Percentiles rank a stretch among this genome's conserved stretches.
These are phyloP conservation scores for Taiwanofungus camphoratus DNA, from an alignment of 1,284 basidiomycete genomes.

Conservation along the genomic window DNA sequence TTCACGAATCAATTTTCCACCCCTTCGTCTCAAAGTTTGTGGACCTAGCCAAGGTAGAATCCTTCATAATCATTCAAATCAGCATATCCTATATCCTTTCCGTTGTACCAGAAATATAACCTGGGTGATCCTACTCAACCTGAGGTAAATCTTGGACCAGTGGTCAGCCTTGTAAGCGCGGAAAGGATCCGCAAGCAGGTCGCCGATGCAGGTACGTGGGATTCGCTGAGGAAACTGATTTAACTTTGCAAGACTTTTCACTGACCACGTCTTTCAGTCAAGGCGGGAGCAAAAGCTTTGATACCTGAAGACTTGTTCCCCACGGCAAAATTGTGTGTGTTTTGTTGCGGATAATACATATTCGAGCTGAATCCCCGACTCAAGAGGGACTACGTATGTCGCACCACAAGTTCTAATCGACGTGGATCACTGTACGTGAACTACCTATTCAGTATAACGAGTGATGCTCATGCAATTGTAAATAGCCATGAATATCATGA, in stretches of 20 bases:
- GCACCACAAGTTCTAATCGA: conserved; percentile 86
- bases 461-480: conserved; percentile 1
- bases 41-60: conserved; percentile 65
- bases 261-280: conserved; percentile 39
- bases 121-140: conserved; percentile 80
- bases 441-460: conserved; percentile 1
- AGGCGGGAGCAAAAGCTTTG: conserved; percentile 71
- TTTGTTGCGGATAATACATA: background rate
- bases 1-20: conserved; percentile 81
- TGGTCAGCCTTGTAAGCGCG: conserved; percentile 83
- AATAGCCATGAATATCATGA: conserved; percentile 89
- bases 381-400: conserved; percentile 77
- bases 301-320: conserved; percentile 71
- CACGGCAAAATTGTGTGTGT: conserved; percentile 55
- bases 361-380: background rate
- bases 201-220: conserved; percentile 63
- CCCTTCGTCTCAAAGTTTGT: conserved; percentile 76
- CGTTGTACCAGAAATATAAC: conserved; percentile 54
- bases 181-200: conserved; percentile 83
- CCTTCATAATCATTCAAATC: background rate
- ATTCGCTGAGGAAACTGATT: background rate
- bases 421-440: conserved; percentile 76
- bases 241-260: background rate
- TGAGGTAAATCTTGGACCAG: conserved; percentile 82
- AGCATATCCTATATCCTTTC: background rate